Base-by-base conservation (phyloP, 148 eudicot species). In the Silene conica region DNA sequence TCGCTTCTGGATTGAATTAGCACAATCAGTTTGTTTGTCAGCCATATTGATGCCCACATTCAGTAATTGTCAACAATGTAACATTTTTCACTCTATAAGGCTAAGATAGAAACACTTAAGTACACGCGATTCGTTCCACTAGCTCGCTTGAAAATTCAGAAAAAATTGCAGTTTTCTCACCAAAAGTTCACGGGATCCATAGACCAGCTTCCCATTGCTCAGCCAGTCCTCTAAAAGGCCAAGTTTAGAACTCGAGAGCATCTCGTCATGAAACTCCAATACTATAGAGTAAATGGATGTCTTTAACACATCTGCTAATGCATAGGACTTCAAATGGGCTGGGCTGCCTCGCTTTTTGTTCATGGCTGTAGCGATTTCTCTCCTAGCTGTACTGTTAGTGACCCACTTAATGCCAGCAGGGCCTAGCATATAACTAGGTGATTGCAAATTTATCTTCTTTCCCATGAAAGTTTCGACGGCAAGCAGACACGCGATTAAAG, bases 401-500 rank as follows among this genome's bases (percentile, higher is more conserved):
- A 97, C 93, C 97, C 97, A 95, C 77, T 87, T 92, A 67, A 95
- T 92, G 55, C 85, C 90, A 76, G 90, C 88, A 11, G 93, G 84
- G 38, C 92, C 90, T 73, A 73, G 74, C 43, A 83, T 58, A 66
- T 80, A 63, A 63, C 79, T 82, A 50, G 90, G 77, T 25, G 94
- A 88, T 72, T 86, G 96, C 45, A 86, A 46, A 80, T 83, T 85
- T 41, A 87, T 89, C 82, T 95, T 95, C 86, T 92, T 95, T 26
- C 99, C 99, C 94, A 92, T 87, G 62, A 83, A 79, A 71, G 91
- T 83, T 89, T 95, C 99, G 38, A 92, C 94, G 50, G 88, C 94
- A 63, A 95, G 86, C 43, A 95, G 85, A 71, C 92, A 86, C 14
- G 94, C 84, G 56, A 95, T 60, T 54, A 95, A 58, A 1, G 94